Percentiles rank a stretch among this genome's conserved stretches.
These are phyloP conservation scores for Corallochytrium limacisporum DNA, from an alignment of 78 protist species.

Conservation along the genomic window DNA sequence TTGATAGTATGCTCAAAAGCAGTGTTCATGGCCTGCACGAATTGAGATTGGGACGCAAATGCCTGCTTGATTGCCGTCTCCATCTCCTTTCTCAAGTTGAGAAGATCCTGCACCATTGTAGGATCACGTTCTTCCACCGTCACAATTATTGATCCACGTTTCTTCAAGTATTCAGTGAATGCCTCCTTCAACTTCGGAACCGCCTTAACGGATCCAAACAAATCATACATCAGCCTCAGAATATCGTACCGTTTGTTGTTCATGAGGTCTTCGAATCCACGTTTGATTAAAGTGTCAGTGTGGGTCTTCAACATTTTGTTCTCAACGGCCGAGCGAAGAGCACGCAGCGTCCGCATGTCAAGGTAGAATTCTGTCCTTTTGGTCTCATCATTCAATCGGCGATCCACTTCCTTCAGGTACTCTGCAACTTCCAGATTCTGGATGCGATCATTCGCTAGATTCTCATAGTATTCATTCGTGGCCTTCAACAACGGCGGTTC, in stretches of 20 bases:
- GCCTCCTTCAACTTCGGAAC: neutral
- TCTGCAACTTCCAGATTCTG: slow-evolving; percentile 18
- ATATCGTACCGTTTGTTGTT: slow-evolving; percentile 48
- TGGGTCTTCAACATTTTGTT: slow-evolving; percentile 39
- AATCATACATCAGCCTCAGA: slow-evolving; percentile 58
- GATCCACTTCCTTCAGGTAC: slow-evolving; percentile 46
- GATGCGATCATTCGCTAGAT: slow-evolving; percentile 8
- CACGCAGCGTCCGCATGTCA: slow-evolving; percentile 8
- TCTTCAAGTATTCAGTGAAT: no score
- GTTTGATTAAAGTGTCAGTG: slow-evolving; percentile 23
- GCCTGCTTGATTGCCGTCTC: neutral
- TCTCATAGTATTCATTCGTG: slow-evolving; percentile 36
- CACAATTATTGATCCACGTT: neutral
- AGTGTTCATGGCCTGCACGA: neutral
- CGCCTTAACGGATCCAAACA: neutral
- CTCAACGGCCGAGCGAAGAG: slow-evolving; percentile 22
- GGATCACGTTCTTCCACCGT: neutral
- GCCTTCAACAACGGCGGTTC: slow-evolving; percentile 36
- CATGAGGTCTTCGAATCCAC: slow-evolving; percentile 64
- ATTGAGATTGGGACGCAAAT: neutral
- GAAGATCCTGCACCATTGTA: neutral
- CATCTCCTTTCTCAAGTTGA: neutral
- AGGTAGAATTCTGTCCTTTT: slow-evolving; percentile 39
- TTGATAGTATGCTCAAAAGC: no score
- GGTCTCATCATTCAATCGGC: slow-evolving; percentile 40